These are phyloP conservation scores for Penicillium chermesinum DNA, from an alignment of 495 filamentous ascomycete species.

Conservation along the genomic window DNA sequence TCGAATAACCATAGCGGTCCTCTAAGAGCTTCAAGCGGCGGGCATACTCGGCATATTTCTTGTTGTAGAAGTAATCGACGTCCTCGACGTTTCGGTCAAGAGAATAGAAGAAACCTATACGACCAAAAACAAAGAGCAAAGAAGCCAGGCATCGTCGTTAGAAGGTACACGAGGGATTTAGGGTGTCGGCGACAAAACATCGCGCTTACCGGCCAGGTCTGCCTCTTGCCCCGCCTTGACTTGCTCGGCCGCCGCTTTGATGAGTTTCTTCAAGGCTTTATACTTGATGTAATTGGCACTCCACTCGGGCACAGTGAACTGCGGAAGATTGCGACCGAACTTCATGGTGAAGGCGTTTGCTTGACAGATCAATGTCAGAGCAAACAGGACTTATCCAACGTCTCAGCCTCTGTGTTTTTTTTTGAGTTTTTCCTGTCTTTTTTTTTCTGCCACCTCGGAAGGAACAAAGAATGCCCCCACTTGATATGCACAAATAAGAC, in stretches of 20 bases:
- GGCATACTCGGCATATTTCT: slow-evolving; percentile 77
- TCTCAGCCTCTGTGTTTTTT: too few species aligned
- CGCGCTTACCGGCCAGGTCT: slow-evolving; percentile 66
- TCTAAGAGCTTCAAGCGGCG: slow-evolving; percentile 80
- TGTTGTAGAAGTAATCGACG: slow-evolving; percentile 93
- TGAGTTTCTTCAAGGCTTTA: slow-evolving; percentile 90
- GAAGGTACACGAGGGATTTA: slow-evolving; percentile 4
- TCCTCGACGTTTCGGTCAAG: slow-evolving; percentile 95
- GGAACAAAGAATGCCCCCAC: not conserved
- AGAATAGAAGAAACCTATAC: slow-evolving; percentile 83
- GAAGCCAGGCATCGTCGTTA: slow-evolving; percentile 12
- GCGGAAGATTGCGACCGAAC: slow-evolving; percentile 76
- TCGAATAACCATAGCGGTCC: slow-evolving; percentile 68
- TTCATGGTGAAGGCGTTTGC: slow-evolving; percentile 53
- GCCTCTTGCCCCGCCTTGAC: slow-evolving; percentile 62
- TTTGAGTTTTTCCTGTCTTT: not conserved
- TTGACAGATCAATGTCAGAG: not conserved
- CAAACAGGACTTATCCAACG: too few species aligned
- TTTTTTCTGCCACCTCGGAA: not conserved
- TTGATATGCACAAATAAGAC: not conserved
- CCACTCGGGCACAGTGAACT: slow-evolving; percentile 97
- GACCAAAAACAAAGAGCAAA: slow-evolving; percentile 7
- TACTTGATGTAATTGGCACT: slow-evolving; percentile 90
- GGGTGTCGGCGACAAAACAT: not conserved
- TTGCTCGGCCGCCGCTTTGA: slow-evolving; percentile 66